Evolutionary conservation across 2,329 filamentous ascomycete species (phyloP).

Genomic region (Calonectria honghensis): DNA sequence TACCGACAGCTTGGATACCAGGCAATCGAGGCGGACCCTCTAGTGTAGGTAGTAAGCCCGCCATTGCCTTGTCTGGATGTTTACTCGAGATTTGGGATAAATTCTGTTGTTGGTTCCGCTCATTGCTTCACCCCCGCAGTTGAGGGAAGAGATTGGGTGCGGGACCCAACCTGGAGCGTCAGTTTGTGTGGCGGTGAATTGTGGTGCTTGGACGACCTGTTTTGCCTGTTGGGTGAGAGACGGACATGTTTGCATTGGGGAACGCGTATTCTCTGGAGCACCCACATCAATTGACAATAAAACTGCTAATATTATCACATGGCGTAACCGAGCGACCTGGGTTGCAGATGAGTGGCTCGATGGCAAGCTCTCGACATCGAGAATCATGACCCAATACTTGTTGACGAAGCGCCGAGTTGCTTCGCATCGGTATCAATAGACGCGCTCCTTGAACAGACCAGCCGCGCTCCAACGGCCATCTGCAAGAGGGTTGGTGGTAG

Average conservation of each 20-base stretch:
- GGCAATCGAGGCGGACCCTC: constrained; percentile 8
- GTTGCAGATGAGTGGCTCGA: constrained; percentile 7
- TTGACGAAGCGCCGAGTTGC: constrained; percentile 15
- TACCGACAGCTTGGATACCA: constrained; percentile 33
- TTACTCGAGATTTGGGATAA: background rate
- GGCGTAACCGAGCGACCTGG: constrained; percentile 10
- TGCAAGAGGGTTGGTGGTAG: constrained; percentile 23
- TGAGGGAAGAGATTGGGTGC: constrained; percentile 18
- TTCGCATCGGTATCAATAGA: constrained; percentile 14
- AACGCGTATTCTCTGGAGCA: background rate
- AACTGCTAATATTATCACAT: background rate
- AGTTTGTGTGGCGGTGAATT: constrained; percentile 17
- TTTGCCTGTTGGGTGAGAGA: constrained; percentile 7
- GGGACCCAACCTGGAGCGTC: background rate
- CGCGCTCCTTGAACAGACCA: constrained; percentile 21
- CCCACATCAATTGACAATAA: background rate
- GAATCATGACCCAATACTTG: constrained; percentile 18
- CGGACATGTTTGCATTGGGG: background rate
- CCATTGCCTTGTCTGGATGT: background rate
- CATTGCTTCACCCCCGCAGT: background rate
- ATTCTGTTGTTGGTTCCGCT: constrained; percentile 9
- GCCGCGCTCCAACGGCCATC: constrained; percentile 15
- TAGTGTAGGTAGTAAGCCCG: background rate
- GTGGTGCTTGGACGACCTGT: constrained; percentile 8
- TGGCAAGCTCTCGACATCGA: constrained; percentile 5